Conservation (phyloP, 768 basidiomycete species). For the Serendipita vermifera region DNA sequence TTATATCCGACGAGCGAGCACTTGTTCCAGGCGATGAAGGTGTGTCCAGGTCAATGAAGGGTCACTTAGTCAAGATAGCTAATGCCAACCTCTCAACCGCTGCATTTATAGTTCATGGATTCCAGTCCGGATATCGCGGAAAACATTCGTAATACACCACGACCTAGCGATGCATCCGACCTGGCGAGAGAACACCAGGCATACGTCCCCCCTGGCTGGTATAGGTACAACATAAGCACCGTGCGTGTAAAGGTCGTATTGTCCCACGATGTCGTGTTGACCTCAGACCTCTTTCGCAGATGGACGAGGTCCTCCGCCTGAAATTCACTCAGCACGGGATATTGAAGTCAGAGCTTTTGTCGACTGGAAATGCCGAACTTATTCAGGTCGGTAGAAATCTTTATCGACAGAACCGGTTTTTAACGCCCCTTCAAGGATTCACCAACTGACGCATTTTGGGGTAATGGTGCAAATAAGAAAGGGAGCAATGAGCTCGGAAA, state of each 20-base stretch:
- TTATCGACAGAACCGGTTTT: neutral
- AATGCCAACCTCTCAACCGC: neutral
- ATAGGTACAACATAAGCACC: too few species aligned
- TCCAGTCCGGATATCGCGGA: neutral
- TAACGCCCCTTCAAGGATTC: neutral
- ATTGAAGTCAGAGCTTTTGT: constrained; percentile 12
- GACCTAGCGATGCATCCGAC: constrained; percentile 9
- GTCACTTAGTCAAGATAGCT: neutral
- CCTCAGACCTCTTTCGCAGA: too few species aligned
- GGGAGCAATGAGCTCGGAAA: constrained; percentile 16
- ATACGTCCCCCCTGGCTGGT: neutral
- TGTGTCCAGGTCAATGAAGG: too few species aligned
- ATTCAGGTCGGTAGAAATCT: constrained; percentile 14
- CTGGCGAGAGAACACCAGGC: too few species aligned
- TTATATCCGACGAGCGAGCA: constrained; percentile 16
- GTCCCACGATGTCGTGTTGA: too few species aligned
- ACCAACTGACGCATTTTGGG: constrained; percentile 15
- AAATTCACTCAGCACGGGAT: constrained; percentile 16
- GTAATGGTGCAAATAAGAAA: constrained; percentile 13
- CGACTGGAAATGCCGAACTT: constrained; percentile 14
- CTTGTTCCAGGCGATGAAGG: constrained; percentile 15
- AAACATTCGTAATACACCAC: constrained; percentile 14
- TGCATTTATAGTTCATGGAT: constrained; percentile 14
- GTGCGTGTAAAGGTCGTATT: too few species aligned
- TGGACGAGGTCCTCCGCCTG: constrained; percentile 14